Percentiles rank a stretch among this genome's conserved stretches.
Conservation (phyloP, 2,329 filamentous ascomycete species). For the Claviceps sp. region DNA sequence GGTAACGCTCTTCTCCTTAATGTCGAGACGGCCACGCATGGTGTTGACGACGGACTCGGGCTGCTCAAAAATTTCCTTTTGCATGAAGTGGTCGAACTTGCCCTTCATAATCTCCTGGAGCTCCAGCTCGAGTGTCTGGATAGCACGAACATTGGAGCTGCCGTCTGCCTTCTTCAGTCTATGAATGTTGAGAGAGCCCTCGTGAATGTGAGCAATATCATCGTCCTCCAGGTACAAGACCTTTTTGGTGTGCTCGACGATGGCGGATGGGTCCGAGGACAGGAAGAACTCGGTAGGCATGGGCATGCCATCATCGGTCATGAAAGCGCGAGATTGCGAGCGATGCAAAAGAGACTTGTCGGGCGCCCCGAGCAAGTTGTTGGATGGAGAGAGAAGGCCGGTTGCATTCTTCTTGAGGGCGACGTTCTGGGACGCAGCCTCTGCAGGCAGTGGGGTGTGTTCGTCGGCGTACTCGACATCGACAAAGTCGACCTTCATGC, state of each 20-base stretch:
- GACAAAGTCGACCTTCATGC: slow-evolving; percentile 99
- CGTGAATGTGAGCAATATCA: slow-evolving; percentile 98
- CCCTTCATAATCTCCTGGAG: slow-evolving; percentile 99
- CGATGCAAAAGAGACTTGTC: slow-evolving; percentile 98
- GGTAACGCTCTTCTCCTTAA: slow-evolving; percentile 86
- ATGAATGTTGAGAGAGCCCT: slow-evolving; percentile 98
- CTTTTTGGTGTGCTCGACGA: slow-evolving; percentile 99
- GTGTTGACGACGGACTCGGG: slow-evolving; percentile 99
- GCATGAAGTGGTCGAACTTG: slow-evolving; percentile 99
- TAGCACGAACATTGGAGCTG: slow-evolving; percentile 90
- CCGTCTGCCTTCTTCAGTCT: slow-evolving; percentile 94
- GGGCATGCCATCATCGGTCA: slow-evolving; percentile 94
- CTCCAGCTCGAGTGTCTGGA: slow-evolving; percentile 97
- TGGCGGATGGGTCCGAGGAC: slow-evolving; percentile 94
- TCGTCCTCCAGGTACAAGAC: slow-evolving; percentile 99
- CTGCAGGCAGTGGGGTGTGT: slow-evolving; percentile 68
- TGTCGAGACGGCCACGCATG: slow-evolving; percentile 96
- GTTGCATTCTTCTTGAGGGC: slow-evolving; percentile 80
- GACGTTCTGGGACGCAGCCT: slow-evolving; percentile 90
- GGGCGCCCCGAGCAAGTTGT: slow-evolving; percentile 61
- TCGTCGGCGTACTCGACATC: slow-evolving; percentile 96
- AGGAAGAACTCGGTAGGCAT: slow-evolving; percentile 99
- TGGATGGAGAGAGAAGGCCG: slow-evolving; percentile 51
- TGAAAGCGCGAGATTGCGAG: slow-evolving; percentile 95
- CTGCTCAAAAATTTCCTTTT: slow-evolving; percentile 99